Evolutionary conservation across 139 green algal species (phyloP).

Genomic region (Chlamydomonas eustigma): DNA sequence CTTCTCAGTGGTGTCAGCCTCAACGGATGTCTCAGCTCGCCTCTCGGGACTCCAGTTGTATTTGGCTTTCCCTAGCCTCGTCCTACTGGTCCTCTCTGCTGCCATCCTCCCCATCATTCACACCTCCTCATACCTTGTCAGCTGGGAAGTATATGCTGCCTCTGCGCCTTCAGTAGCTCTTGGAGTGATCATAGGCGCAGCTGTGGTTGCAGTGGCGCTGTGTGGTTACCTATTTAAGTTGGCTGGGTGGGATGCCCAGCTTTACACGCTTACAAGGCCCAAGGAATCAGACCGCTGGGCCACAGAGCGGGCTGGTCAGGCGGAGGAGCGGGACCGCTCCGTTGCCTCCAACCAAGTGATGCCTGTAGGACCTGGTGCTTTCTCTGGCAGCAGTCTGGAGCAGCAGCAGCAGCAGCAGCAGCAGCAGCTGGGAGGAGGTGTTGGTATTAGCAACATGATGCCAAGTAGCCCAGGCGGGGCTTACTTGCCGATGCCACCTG

Average conservation of each 20-base stretch:
- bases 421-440: no score
- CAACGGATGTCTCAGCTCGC: not conserved
- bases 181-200: not conserved
- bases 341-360: no score
- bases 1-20: not conserved
- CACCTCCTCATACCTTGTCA: not conserved
- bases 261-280: not conserved
- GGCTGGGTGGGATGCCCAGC: not conserved
- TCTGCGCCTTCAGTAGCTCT: not conserved
- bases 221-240: not conserved
- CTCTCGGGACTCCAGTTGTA: not conserved
- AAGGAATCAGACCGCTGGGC: not conserved
- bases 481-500: not conserved
- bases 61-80: not conserved
- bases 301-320: no score
- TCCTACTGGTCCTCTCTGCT: not conserved
- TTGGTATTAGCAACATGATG: no score
- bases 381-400: no score
- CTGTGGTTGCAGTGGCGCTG: not conserved
- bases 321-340: no score
- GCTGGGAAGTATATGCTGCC: not conserved
- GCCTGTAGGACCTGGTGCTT: no score
- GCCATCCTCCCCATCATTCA: not conserved
- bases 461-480: not conserved
- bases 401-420: no score